phyloP scores from a whole-genome alignment of 495 filamentous ascomycete species.

The Xeromyces bisporus region DNA sequence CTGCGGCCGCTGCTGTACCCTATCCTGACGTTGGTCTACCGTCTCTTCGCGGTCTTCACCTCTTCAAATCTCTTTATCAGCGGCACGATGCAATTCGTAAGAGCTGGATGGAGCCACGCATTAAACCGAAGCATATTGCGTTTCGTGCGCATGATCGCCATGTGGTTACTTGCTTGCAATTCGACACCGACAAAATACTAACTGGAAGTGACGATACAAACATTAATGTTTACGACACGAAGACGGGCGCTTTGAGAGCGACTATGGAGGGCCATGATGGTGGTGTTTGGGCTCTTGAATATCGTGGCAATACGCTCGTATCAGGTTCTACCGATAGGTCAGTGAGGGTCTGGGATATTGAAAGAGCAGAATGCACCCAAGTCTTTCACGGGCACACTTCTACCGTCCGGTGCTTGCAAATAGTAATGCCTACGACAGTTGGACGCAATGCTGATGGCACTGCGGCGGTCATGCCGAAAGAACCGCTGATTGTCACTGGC shows the following conservation, averaged over 20 bases:
- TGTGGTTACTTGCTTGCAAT: conserved; percentile 94
- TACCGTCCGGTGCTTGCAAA: conserved; percentile 90
- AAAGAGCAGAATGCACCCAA: conserved; percentile 75
- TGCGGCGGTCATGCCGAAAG: conserved; percentile 72
- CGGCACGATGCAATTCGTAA: conserved; percentile 76
- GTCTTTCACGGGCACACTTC: conserved; percentile 96
- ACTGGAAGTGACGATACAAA: conserved; percentile 96
- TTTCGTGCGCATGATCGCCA: conserved; percentile 91
- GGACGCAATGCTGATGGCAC: conserved; percentile 56
- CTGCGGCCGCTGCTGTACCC: conserved; percentile 63
- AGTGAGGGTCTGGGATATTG: conserved; percentile 95
- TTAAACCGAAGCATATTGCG: conserved; percentile 84
- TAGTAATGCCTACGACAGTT: conserved; percentile 70
- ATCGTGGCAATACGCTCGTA: conserved; percentile 84
- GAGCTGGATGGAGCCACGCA: conserved; percentile 73
- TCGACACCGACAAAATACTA: conserved; percentile 93
- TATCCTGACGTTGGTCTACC: conserved; percentile 66
- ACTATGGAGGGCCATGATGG: conserved; percentile 87
- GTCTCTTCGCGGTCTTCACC: conserved; percentile 62
- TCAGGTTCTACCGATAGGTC: conserved; percentile 94
- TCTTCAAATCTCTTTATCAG: conserved; percentile 93
- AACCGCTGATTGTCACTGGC: conserved; percentile 91
- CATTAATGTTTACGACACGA: conserved; percentile 97
- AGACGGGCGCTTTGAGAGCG: conserved; percentile 69
- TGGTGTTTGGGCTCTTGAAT: conserved; percentile 95